Evolutionary conservation across 352 stramenopile genomes (phyloP).

Genomic region (Globisporangium sylvaticum): DNA sequence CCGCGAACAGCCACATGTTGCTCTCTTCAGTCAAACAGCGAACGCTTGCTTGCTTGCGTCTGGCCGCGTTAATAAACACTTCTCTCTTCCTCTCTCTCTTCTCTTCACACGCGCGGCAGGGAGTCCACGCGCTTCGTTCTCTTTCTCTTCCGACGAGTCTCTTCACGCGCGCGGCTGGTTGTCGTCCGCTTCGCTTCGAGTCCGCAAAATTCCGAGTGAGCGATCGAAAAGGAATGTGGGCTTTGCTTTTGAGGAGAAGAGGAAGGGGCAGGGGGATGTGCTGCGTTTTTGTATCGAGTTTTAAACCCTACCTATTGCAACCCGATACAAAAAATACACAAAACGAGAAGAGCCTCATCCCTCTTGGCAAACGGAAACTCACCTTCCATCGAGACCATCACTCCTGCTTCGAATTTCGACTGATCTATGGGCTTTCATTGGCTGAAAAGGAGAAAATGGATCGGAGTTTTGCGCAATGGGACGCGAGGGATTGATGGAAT

Average conservation of each 20-base stretch:
- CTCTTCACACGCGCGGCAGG: neutral
- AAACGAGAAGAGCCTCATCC: neutral
- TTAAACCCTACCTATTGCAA: neutral
- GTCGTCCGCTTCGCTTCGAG: slow-evolving; percentile 2
- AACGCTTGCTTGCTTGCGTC: neutral
- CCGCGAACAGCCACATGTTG: slow-evolving; percentile 22
- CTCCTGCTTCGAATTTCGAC: neutral
- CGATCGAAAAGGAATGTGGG: neutral
- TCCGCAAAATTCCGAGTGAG: slow-evolving; percentile 9
- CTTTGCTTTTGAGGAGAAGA: too few species aligned
- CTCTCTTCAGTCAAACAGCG: neutral
- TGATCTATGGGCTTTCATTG: neutral
- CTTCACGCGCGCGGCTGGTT: neutral
- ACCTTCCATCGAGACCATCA: neutral
- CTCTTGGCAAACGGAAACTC: neutral
- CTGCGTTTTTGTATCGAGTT: neutral
- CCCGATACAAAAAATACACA: neutral
- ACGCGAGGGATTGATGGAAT: slow-evolving; percentile 1
- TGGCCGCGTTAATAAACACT: neutral
- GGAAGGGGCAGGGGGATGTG: neutral
- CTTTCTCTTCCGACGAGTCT: slow-evolving; percentile 6
- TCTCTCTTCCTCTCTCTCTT: slow-evolving; percentile 4
- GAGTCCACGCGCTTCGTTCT: slow-evolving; percentile 1
- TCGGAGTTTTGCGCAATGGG: neutral
- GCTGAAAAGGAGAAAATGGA: neutral